Evolutionary conservation across 2,329 filamentous ascomycete genomes (phyloP).

Genomic region (Scedosporium dehoogii): DNA sequence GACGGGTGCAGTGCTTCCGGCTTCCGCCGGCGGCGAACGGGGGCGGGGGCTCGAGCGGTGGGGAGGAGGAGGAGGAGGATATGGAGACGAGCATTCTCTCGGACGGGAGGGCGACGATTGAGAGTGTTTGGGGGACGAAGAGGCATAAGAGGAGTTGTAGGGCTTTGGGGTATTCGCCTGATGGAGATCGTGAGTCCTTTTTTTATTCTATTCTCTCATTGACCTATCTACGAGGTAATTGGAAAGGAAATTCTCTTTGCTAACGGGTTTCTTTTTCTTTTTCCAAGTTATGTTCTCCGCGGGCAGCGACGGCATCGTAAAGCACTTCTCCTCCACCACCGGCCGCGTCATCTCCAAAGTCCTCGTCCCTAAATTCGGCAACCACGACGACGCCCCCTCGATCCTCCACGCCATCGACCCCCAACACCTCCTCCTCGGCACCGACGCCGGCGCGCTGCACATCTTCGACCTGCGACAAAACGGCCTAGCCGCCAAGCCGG

Average conservation of each 20-base stretch:
- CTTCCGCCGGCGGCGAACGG: constrained; percentile 39
- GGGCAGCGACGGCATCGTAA: constrained; percentile 49
- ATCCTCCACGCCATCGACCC: constrained; percentile 77
- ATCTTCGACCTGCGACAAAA: constrained; percentile 69
- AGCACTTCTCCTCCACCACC: constrained; percentile 46
- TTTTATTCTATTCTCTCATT: constrained; percentile 6
- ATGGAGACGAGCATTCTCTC: constrained; percentile 39
- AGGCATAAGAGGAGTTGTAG: constrained; percentile 93
- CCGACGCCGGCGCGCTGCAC: constrained; percentile 82
- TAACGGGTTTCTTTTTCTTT: neutral
- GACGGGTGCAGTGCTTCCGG: constrained; percentile 77
- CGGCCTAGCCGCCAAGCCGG: constrained; percentile 51
- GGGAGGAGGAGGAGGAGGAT: constrained; percentile 42
- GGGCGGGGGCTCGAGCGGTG: constrained; percentile 24
- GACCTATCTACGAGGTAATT: neutral
- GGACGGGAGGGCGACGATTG: constrained; percentile 64
- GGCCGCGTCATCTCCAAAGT: constrained; percentile 74
- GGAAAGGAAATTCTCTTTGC: neutral
- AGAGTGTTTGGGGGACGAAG: constrained; percentile 75
- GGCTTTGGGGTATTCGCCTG: constrained; percentile 65
- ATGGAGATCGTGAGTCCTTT: constrained; percentile 55
- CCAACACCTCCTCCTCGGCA: constrained; percentile 78
- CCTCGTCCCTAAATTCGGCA: constrained; percentile 52
- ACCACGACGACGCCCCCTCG: constrained; percentile 60
- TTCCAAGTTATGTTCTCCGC: constrained; percentile 49